These are phyloP conservation scores for Fusarium dlaminii DNA, from an alignment of 2,329 filamentous ascomycete genomes.

Conservation along the genomic window DNA sequence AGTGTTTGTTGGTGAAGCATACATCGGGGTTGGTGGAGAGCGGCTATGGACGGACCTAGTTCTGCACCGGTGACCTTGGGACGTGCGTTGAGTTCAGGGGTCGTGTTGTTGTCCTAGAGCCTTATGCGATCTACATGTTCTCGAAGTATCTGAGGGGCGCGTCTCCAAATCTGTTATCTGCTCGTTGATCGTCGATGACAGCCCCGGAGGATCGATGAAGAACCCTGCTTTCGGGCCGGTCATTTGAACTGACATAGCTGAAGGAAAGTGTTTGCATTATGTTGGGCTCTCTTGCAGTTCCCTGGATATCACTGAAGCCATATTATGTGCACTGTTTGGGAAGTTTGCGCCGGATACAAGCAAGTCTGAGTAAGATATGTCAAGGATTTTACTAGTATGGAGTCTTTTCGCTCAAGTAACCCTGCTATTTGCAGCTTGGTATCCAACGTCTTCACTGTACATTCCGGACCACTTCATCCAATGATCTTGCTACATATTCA, in stretches of 20 bases:
- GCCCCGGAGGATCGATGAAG: background rate
- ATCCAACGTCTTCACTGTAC: background rate
- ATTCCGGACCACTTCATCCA: constrained; percentile 29
- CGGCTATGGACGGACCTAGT: background rate
- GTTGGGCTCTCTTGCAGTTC: rapidly evolving
- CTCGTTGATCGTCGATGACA: background rate
- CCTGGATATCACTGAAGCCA: too few species aligned
- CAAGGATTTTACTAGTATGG: rapidly evolving
- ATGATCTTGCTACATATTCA: constrained; percentile 20
- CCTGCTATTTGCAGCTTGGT: too few species aligned
- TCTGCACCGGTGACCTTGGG: background rate
- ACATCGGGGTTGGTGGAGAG: background rate
- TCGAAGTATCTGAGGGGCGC: background rate
- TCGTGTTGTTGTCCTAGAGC: background rate
- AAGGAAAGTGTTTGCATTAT: background rate
- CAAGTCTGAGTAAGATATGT: too few species aligned
- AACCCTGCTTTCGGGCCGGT: background rate
- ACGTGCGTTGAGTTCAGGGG: background rate
- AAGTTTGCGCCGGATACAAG: rapidly evolving
- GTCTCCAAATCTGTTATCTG: background rate
- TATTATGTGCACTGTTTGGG: rapidly evolving
- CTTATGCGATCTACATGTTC: background rate
- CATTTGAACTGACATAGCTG: too few species aligned
- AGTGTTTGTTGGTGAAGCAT: background rate
- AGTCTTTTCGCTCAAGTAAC: too few species aligned